Percentiles rank a stretch among this genome's conserved stretches.
Conservation (phyloP, 176 grass and related monocot species). For the Oryza glumipatula region DNA sequence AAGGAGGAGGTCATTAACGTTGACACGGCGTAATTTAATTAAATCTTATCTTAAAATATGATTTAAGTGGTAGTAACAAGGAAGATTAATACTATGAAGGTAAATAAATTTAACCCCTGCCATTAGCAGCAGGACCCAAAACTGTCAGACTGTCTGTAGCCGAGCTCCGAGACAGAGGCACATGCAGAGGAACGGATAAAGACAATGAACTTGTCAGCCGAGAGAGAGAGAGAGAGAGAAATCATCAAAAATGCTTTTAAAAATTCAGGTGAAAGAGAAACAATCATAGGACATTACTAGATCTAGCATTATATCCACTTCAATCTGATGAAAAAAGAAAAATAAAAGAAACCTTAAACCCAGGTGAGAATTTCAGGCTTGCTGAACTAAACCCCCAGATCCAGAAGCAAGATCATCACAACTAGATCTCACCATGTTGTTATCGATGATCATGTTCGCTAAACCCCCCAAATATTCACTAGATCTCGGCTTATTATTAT, state of each 20-base stretch:
- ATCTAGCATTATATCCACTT: conserved; percentile 41
- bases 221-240: background rate
- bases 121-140: conserved; percentile 30
- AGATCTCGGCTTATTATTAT: conserved; percentile 19
- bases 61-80: background rate
- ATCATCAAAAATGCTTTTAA: background rate
- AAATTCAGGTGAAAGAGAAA: background rate
- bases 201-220: conserved; percentile 10
- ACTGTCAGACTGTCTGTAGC: background rate
- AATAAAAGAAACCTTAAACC: conserved; percentile 44
- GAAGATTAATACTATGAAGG: background rate
- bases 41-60: no score
- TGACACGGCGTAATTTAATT: background rate
- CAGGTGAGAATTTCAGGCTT: background rate
- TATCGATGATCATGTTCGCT: conserved; percentile 7
- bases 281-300: background rate
- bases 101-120: background rate
- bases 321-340: background rate
- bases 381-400: conserved; percentile 43
- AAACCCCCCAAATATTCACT: background rate
- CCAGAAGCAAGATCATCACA: conserved; percentile 13
- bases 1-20: background rate
- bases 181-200: conserved; percentile 36
- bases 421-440: conserved; percentile 41
- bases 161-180: conserved; percentile 11